Base-by-base conservation (phyloP, 2,329 filamentous ascomycete species). In the Tolypocladium ophioglossoides region DNA sequence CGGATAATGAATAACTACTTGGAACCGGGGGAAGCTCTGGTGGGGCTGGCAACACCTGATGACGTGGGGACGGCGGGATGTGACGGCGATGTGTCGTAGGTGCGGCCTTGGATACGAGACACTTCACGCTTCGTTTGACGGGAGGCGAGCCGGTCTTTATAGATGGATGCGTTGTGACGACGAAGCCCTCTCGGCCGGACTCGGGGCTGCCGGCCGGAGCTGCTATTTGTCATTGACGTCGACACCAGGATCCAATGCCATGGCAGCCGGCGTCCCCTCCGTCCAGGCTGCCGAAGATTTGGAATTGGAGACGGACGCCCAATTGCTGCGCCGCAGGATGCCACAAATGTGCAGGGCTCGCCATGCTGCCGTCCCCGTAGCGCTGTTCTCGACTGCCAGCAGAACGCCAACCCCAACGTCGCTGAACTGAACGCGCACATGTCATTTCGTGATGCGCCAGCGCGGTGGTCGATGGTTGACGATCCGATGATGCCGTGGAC, bases 31-130 rank as follows among this genome's bases (percentile, higher is more conserved):
- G 51, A 55, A 56, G 51, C 52, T 54, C 46, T 57, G 58, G 63
- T 62, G 65, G 64, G 63, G 59, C 55, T 41, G 56, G 55, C 37
- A 14, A 30, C 56, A 58, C 63, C 63, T 57, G 61, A 63, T 67
- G 64, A 67, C 63, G 61, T 64, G 51, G 3, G 51, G 51, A 12
- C 22, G 32, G 30, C 14, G 41, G 20, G n/a, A 50, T 48, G 40
- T 35, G 40, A 27, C 14, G 12, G 22, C 12, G 14, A 18, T 7
- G 44, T 32, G 27, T 46, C 41, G 20, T 27, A 16, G 41, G 41
- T 30, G 27, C 6, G 27, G 27, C 27, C n/a, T n/a, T n/a, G n/a
- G n/a, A n/a, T n/a, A n/a, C n/a, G n/a, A n/a, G n/a, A n/a, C n/a
- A n/a, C n/a, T n/a, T n/a, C n/a, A 34, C 34, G 12, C 12, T 35